Percentiles rank a stretch among this genome's conserved stretches.
Evolutionary conservation across 192 early-diverging fungal genomes (phyloP).

Genomic region (Rhizoclosmatium sp.): DNA sequence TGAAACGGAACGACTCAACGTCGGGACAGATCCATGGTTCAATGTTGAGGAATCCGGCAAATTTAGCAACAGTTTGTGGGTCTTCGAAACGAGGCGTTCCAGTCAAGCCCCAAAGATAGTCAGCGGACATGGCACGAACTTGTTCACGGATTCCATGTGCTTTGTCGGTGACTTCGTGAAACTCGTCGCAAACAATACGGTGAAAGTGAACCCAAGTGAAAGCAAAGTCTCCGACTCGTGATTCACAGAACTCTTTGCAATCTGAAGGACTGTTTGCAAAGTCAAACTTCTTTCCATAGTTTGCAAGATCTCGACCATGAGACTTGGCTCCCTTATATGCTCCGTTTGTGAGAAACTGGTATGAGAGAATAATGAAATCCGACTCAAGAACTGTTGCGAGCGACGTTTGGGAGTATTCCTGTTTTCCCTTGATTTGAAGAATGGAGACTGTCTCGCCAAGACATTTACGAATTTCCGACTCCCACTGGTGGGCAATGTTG

Average conservation of each 20-base stretch:
- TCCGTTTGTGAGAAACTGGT: conserved; percentile 30
- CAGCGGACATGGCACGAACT: neutral
- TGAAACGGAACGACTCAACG: conserved; percentile 3
- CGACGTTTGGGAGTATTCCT: neutral
- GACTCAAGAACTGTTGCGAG: neutral
- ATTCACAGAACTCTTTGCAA: neutral
- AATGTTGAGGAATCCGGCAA: conserved; percentile 6
- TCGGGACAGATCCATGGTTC: neutral
- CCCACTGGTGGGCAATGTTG: conserved; percentile 27
- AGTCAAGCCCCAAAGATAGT: conserved; percentile 17
- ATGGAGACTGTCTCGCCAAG: conserved; percentile 10
- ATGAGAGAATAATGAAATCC: conserved; percentile 19
- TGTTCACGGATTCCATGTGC: neutral
- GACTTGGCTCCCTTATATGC: neutral
- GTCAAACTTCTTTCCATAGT: neutral
- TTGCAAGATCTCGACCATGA: neutral
- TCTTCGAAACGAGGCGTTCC: conserved; percentile 1
- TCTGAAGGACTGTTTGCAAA: neutral
- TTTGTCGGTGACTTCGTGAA: conserved; percentile 18
- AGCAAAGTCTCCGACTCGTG: conserved; percentile 2
- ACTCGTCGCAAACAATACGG: conserved; percentile 27
- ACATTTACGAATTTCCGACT: conserved; percentile 29
- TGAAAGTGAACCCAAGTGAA: conserved; percentile 31
- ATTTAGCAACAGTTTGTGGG: neutral
- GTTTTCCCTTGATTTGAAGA: conserved; percentile 33